Evolutionary conservation across 164 flowering plant species (phyloP), one percentile per base, ranked within the genome.

Genomic region (Berberis vulgaris): DNA sequence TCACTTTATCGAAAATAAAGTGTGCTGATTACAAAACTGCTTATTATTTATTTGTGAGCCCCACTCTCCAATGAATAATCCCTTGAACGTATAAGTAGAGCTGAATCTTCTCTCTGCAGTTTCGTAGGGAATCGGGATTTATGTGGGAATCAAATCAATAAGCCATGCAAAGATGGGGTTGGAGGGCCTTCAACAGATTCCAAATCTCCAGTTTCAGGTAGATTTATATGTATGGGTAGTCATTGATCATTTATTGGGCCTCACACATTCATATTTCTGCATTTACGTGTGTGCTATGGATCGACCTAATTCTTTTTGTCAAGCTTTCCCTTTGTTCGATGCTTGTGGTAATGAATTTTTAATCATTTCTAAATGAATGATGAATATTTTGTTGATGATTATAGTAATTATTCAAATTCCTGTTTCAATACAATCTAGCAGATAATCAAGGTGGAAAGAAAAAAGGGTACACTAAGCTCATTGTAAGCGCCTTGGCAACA

Each of bases 401-500:
- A 43, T 65, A 9, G 42, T 56, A 56, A 3, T 26, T 39, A 26
- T 39, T 38, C 1, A 39, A 52, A 7, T 52, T 52, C 12, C 3
- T 52, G 54, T 10, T 11, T 26, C 26, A 26, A 26, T 26, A 26
- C 26, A 26, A 26, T 26, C 26, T 26, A 0, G 80, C 57, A 54
- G 81, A 69, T 67, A 76, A 50, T 67, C 79, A 72, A 69, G 63
- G 43, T 61, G 75, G 65, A 41, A 82, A 77, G 76, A 94, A 82
- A 76, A 85, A 76, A 55, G 72, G 82, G 67, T 82, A 96, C n/a
- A 86, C 88, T 4, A 76, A 84, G 69, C 85, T 94, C n/a, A 78
- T 90, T 42, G 79, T 88, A 43, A 94, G 98, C 77, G 91, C 97
- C 69, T 84, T 84, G 59, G 98, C 98, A 68, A 94, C 98, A 38